Conservation (phyloP, 352 stramenopile genomes). For the Phytophthora pinifolia region DNA sequence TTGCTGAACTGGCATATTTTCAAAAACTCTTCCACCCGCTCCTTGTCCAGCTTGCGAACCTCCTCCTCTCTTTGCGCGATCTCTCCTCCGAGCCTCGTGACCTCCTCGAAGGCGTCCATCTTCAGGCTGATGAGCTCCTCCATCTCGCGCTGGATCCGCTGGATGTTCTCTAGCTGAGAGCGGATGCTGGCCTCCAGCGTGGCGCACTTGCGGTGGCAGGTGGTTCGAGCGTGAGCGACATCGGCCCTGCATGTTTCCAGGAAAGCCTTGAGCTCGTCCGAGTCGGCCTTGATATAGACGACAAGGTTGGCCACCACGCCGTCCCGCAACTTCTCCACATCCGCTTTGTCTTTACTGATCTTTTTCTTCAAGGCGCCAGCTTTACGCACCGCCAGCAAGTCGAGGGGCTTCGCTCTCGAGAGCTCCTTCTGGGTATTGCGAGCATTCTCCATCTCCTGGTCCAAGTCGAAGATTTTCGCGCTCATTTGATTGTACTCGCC, state of each 20-base stretch:
- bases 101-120: conserved; percentile 46
- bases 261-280: conserved; percentile 39
- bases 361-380: conserved; percentile 14
- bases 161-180: conserved; percentile 33
- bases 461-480: conserved; percentile 42
- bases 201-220: conserved; percentile 54
- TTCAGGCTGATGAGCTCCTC: conserved; percentile 60
- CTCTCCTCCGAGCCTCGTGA: conserved; percentile 49
- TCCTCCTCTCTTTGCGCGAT: conserved; percentile 42
- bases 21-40: conserved; percentile 48
- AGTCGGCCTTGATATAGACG: conserved; percentile 50
- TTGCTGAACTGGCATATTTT: conserved; percentile 56
- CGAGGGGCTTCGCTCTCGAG: conserved; percentile 22
- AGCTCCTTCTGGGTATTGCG: conserved; percentile 42
- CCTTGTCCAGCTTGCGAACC: conserved; percentile 44
- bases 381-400: conserved; percentile 39
- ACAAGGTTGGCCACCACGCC: conserved; percentile 46
- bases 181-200: conserved; percentile 43
- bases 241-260: conserved; percentile 37
- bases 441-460: conserved; percentile 36
- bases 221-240: conserved; percentile 45
- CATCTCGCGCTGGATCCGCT: conserved; percentile 47
- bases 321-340: conserved; percentile 46
- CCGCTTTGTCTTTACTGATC: conserved; percentile 25
- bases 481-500: conserved; percentile 60